Evolutionary conservation across 192 early-diverging fungal species (phyloP), one percentile per base, ranked within the genome.

Genomic region (Mortierella alpina): DNA sequence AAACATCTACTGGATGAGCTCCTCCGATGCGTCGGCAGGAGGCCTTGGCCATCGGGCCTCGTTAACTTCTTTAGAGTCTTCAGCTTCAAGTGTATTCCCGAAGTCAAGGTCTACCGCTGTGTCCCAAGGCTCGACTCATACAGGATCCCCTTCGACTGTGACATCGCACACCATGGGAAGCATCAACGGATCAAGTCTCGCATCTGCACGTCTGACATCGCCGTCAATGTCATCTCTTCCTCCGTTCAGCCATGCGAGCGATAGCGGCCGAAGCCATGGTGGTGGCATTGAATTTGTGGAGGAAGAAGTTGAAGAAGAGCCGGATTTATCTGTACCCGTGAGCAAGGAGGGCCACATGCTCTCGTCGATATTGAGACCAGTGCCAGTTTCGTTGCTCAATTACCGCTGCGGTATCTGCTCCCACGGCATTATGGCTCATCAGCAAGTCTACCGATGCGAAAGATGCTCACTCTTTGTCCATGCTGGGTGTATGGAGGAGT

Each of bases 381-480:
- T 57, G 4, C 69, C 77, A 1, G 15, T 72, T 1, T 56, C 69
- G 2, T 9, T 72, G 2, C 54, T 56, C 42, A 59, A 80, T 14
- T 49, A 45, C 12, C 65, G 71, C 10, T 83, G 82, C 20, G 68
- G 68, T 20, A 83, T 83, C 47, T 76, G 73, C 20, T 66, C 73
- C 0, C 44, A 52, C 55, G 62, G 57, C 13, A 22, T 74, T 17
- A 49, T 63, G 4, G 5, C 81, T 13, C 51, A 74, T 41, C 61
- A 74, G 10, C 41, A 69, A 14, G 51, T 74, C 17, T 75, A 70
- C 61, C 66, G 72, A 6, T 77, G 69, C 49, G 68, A 71, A 72
- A 85, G 74, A 20, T 89, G 88, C 48, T 83, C 84, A 15, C 65
- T 89, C 11, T 69, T 84, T 59, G 83, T 83, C 1, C 88, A 89